Conservation (phyloP, 495 filamentous ascomycete species). For the Parathielavia appendiculata region DNA sequence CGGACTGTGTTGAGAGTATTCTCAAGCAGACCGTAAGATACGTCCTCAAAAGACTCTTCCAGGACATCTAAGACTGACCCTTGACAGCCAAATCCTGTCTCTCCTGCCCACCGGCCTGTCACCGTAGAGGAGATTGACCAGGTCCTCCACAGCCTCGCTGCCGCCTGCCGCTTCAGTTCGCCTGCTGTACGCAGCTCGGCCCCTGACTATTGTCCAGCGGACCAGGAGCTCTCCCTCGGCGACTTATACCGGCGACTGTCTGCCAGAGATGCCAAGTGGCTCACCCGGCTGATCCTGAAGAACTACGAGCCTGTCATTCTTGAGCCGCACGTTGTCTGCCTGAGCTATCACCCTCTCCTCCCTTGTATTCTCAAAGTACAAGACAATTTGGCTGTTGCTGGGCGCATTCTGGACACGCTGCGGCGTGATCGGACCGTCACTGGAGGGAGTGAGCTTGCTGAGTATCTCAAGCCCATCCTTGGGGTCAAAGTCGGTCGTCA, state of each 20-base stretch:
- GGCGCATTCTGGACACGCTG: conserved; percentile 27
- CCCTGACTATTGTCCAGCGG: conserved; percentile 25
- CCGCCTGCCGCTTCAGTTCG: conserved; percentile 62
- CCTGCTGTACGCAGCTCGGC: conserved; percentile 52
- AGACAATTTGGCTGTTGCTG: conserved; percentile 42
- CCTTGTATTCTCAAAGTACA: conserved; percentile 63
- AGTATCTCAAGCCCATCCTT: conserved; percentile 52
- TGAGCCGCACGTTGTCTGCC: conserved; percentile 40
- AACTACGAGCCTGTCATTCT: conserved; percentile 59
- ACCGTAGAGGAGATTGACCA: conserved; percentile 72
- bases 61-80: conserved; percentile 12
- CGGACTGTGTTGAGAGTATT: conserved; percentile 61
- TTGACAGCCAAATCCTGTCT: conserved; percentile 36
- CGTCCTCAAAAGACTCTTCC: neutral
- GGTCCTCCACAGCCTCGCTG: conserved; percentile 58
- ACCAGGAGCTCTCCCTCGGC: conserved; percentile 47
- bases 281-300: conserved; percentile 77
- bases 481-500: conserved; percentile 74
- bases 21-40: conserved; percentile 58
- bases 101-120: conserved; percentile 40
- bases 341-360: conserved; percentile 52
- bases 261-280: conserved; percentile 79
- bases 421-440: conserved; percentile 22
- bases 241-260: conserved; percentile 56
- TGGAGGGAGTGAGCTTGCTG: conserved; percentile 18